Evolutionary conservation across 2,329 filamentous ascomycete genomes (phyloP).

Genomic region (Epichloe sp.): DNA sequence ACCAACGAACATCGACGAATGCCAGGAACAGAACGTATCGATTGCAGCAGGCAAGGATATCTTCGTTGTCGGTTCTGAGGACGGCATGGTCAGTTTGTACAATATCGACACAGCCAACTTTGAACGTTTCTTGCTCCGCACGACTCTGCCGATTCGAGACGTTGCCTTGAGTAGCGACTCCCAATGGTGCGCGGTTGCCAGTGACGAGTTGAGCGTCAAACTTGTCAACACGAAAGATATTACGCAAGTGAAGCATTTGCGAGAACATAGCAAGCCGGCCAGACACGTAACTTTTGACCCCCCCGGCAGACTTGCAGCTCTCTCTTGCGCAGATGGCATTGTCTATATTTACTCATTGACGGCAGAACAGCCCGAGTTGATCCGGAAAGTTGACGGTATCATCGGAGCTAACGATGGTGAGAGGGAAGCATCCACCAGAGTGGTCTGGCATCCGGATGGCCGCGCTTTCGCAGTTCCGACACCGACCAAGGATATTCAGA

Average conservation of each 20-base stretch:
- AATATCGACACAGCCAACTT: conserved; percentile 62
- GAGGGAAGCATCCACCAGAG: conserved; percentile 55
- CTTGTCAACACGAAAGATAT: conserved; percentile 74
- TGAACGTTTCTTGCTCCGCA: conserved; percentile 71
- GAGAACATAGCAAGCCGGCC: conserved; percentile 75
- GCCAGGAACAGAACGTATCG: conserved; percentile 71
- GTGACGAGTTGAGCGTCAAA: conserved; percentile 87
- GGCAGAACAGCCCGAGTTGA: conserved; percentile 64
- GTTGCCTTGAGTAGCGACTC: conserved; percentile 69
- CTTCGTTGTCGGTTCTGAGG: conserved; percentile 83
- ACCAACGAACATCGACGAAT: conserved; percentile 83
- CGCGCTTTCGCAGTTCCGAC: conserved; percentile 80
- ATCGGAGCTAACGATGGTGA: conserved; percentile 70
- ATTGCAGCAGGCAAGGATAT: conserved; percentile 66
- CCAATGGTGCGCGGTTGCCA: conserved; percentile 88
- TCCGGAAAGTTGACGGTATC: conserved; percentile 74
- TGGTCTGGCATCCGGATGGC: conserved; percentile 89
- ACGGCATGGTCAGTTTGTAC: conserved; percentile 92
- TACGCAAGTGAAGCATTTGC: conserved; percentile 60
- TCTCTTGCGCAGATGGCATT: conserved; percentile 79
- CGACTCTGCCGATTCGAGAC: conserved; percentile 76
- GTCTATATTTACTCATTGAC: conserved; percentile 82
- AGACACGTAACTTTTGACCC: conserved; percentile 86
- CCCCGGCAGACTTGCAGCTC: conserved; percentile 58
- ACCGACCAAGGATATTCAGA: conserved; percentile 66